A percentile compares a stretch with the other conserved stretches of the same genome.
phyloP scores from a whole-genome alignment of 441 rosid genomes.

The Pelargonium australe region DNA sequence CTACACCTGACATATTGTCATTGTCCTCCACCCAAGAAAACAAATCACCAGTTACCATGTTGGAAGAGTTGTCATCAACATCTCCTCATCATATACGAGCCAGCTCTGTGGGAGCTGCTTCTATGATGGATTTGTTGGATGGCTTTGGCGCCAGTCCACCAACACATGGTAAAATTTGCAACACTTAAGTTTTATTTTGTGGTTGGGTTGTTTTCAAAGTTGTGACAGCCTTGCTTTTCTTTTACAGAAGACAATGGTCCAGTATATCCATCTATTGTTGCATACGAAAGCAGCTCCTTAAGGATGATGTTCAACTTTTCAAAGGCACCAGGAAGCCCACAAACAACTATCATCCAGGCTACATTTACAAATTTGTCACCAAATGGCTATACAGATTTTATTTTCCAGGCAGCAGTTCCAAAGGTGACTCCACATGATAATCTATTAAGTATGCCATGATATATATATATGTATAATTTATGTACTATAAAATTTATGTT shows the following conservation, averaged over 20 bases:
- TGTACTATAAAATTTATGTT: background rate
- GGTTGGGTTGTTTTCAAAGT: conserved; percentile 12
- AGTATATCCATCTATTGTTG: conserved; percentile 65
- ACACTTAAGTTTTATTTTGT: conserved; percentile 16
- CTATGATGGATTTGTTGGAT: conserved; percentile 78
- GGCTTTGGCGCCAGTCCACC: conserved; percentile 61
- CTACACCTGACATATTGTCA: conserved; percentile 42
- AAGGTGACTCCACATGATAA: conserved; percentile 50
- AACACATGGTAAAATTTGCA: conserved; percentile 41
- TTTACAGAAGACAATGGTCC: conserved; percentile 72
- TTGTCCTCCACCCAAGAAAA: conserved; percentile 39
- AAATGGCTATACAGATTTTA: conserved; percentile 59
- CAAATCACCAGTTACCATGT: conserved; percentile 30
- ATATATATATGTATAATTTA: background rate
- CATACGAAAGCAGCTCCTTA: conserved; percentile 79
- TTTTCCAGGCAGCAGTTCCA: conserved; percentile 98
- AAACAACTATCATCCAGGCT: conserved; percentile 59
- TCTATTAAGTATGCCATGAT: background rate
- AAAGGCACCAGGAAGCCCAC: conserved; percentile 69
- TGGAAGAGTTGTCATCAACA: conserved; percentile 48
- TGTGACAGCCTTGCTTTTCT: conserved; percentile 21
- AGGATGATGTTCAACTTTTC: conserved; percentile 74
- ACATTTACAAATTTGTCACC: conserved; percentile 70
- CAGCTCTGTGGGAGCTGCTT: conserved; percentile 39
- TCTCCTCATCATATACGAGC: conserved; percentile 32